Conservation (phyloP, 2,329 filamentous ascomycete species). For the Immersiporthe knoxdaviesiana region DNA sequence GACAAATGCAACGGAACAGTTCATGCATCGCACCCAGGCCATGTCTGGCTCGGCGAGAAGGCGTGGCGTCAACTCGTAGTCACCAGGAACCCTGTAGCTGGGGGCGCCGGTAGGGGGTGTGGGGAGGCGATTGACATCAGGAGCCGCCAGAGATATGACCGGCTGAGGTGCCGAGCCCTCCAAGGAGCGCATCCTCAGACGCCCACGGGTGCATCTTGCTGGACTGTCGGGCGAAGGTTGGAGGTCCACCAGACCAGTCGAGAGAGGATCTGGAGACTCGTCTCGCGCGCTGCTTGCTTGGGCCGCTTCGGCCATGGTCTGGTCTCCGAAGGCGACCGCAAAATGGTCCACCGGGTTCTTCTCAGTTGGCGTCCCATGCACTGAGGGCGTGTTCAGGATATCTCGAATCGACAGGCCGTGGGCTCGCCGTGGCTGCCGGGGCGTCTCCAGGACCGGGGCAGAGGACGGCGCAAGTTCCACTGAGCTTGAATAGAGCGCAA, state of each 20-base stretch:
- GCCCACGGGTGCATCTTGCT: slow-evolving; percentile 34
- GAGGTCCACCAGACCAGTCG: slow-evolving; percentile 7
- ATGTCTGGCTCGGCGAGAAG: slow-evolving; percentile 75
- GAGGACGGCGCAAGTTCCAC: slow-evolving; percentile 9
- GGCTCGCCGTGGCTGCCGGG: slow-evolving; percentile 5
- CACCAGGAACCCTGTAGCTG: slow-evolving; percentile 63
- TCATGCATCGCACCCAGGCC: slow-evolving; percentile 88
- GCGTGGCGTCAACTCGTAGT: slow-evolving; percentile 80
- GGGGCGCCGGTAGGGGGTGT: slow-evolving; percentile 31
- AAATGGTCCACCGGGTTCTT: slow-evolving; percentile 21
- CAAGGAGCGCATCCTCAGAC: slow-evolving; percentile 35
- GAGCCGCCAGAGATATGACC: slow-evolving; percentile 29
- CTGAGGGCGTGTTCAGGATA: slow-evolving; percentile 26
- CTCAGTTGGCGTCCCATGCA: slow-evolving; percentile 14
- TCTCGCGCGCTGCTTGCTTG: not conserved
- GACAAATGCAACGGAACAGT: slow-evolving; percentile 81
- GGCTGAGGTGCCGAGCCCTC: not conserved
- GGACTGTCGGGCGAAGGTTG: slow-evolving; percentile 2
- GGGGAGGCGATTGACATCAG: not conserved
- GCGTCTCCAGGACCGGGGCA: slow-evolving; percentile 30
- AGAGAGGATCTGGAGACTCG: slow-evolving; percentile 17
- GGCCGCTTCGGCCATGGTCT: not conserved
- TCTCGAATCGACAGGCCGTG: slow-evolving; percentile 27
- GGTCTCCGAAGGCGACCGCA: slow-evolving; percentile 14
- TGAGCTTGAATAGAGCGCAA: slow-evolving; percentile 18